Conservation (phyloP, 768 basidiomycete genomes). For the Boletus sensibilis region DNA sequence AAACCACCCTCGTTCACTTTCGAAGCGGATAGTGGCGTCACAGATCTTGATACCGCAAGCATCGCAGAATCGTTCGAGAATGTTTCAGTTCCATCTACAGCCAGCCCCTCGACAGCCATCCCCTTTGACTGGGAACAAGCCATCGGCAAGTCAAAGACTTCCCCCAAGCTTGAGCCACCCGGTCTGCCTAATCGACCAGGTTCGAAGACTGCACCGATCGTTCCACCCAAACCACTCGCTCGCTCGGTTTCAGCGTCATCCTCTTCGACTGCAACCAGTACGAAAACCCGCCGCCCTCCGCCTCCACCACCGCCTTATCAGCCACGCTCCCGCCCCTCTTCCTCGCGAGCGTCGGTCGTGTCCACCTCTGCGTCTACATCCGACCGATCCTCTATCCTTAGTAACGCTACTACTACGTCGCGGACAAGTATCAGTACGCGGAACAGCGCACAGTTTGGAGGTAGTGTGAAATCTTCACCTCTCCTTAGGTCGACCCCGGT, state of each 20-base stretch:
- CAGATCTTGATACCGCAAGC: constrained; percentile 52
- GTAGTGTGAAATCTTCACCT: constrained; percentile 27
- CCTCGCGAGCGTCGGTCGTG: constrained; percentile 38
- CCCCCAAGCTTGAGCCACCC: constrained; percentile 38
- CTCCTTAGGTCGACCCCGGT: constrained; percentile 62
- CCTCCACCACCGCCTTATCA: constrained; percentile 37
- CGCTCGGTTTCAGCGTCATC: constrained; percentile 38
- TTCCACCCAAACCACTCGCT: constrained; percentile 29
- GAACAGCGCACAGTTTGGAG: constrained; percentile 25
- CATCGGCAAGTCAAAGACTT: constrained; percentile 34
- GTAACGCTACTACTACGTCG: constrained; percentile 40
- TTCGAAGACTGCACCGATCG: constrained; percentile 14
- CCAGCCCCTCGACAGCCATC: constrained; percentile 51
- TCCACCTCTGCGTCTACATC: constrained; percentile 46
- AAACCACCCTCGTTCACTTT: constrained; percentile 47
- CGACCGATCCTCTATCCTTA: constrained; percentile 64
- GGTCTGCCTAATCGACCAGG: constrained; percentile 48
- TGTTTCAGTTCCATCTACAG: constrained; percentile 52
- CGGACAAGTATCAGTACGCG: constrained; percentile 39
- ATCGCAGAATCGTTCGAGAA: constrained; percentile 75
- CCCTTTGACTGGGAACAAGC: constrained; percentile 52
- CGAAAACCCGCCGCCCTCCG: constrained; percentile 39
- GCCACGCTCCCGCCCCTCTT: constrained; percentile 30
- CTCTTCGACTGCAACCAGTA: constrained; percentile 37
- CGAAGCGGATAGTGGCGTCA: constrained; percentile 38